Evolutionary conservation across 306 rosid species (phyloP).

Genomic region (Vicia faba): DNA sequence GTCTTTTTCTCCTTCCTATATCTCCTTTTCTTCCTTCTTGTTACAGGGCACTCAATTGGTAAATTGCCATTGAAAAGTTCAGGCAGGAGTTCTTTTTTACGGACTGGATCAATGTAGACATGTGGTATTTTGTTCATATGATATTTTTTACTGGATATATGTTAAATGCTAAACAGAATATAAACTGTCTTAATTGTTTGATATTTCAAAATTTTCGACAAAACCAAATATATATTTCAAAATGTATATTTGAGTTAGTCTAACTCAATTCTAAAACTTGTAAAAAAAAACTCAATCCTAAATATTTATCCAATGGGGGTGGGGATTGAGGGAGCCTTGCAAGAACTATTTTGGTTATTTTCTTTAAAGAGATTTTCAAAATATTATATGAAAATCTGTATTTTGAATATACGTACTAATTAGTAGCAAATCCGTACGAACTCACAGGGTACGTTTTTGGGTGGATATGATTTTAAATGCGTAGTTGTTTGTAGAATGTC

Average conservation of each 20-base stretch:
- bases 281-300: background rate
- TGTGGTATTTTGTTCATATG: background rate
- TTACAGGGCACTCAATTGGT: background rate
- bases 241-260: background rate
- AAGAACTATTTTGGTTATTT: too few relatives aligned
- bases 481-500: too few relatives aligned
- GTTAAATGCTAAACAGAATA: background rate
- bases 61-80: constrained; percentile 4
- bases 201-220: background rate
- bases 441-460: too few relatives aligned
- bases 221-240: background rate
- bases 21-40: constrained; percentile 3
- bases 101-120: background rate
- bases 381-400: too few relatives aligned
- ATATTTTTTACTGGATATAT: background rate
- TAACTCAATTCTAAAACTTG: background rate
- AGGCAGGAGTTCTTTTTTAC: background rate
- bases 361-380: too few relatives aligned
- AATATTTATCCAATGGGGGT: background rate
- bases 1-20: constrained; percentile 8
- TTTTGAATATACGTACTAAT: too few relatives aligned
- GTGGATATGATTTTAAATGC: too few relatives aligned
- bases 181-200: background rate
- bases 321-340: background rate
- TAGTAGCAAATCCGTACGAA: too few relatives aligned